Evolutionary conservation across 2,329 filamentous ascomycete genomes (phyloP), one percentile per base, ranked within the genome.

Genomic region (Neophaeococcomyces mojaviensis): DNA sequence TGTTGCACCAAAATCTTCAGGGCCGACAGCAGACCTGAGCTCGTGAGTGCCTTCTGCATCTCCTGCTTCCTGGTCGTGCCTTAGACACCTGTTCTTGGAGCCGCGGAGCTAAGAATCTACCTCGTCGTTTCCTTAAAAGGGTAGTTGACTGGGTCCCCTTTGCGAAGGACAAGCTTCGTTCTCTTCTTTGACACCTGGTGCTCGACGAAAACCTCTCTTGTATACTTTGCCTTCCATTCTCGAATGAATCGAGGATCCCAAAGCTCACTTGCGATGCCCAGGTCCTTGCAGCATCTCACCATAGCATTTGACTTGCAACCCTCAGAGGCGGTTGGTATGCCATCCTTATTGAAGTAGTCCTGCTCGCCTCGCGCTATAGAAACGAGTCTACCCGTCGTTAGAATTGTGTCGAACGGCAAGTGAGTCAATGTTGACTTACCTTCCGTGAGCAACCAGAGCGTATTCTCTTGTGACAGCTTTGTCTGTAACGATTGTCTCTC

Each of bases 281-380:
- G 71, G 65, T 98, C 92, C 71, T 98, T 98, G 74, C 92, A 97
- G 76, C 90, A 97, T 48, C 92, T 86, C 82, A 97, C 94, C 55
- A 98, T 75, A 10, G 92, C 92, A 63, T 98, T 98, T 52, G 88
- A 95, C 69, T 96, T 96, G 76, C 88, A 94, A 44, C 92, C 92
- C 68, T 98, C 92, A 49, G 89, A 89, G 7, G 92, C 89, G 1
- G 89, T 95, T 20, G 92, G 88, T 53, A 98, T 88, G 46, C 85
- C 84, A 57, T 96, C 89, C 28, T 87, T 78, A 57, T 78, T 80
- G 69, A 97, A 98, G 69, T 94, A 98, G 55, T 86, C 80, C 71
- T 95, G 90, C 67, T 97, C 92, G 62, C 92, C 92, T 55, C 92
- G 85, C 1, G 92, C 88, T 56, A 97, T 85, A 22, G 85, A 88